Conservation (phyloP, 2,329 filamentous ascomycete genomes). For the Capronia coronata region DNA sequence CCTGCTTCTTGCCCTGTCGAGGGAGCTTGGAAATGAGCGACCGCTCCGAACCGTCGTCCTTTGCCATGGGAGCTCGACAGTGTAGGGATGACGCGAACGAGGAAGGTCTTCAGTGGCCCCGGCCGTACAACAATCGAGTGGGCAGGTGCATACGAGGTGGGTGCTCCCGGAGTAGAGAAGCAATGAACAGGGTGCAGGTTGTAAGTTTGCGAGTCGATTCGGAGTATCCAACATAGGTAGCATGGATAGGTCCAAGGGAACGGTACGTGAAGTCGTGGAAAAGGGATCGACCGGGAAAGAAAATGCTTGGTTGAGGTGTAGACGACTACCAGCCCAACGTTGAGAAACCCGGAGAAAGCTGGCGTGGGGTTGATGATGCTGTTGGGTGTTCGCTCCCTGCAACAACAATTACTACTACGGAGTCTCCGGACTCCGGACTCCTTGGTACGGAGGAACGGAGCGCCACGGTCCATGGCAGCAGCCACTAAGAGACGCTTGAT, state of each 20-base stretch:
- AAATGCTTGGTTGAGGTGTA: not conserved
- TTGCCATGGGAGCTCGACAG: not conserved
- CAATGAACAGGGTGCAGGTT: not conserved
- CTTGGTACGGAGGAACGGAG: no score
- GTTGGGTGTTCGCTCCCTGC: no score
- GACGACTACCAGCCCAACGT: not conserved
- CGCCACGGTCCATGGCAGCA: no score
- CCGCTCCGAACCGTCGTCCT: not conserved
- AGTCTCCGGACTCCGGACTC: no score
- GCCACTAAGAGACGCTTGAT: no score
- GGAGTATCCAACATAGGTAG: no score
- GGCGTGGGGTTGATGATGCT: not conserved
- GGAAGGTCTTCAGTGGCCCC: not conserved
- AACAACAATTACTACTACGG: no score
- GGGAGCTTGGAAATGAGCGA: not conserved
- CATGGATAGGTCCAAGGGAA: not conserved
- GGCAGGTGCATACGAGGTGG: not conserved
- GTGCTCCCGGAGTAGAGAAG: not conserved
- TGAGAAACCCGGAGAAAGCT: not conserved
- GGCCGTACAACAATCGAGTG: not conserved
- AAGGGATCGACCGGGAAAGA: not conserved
- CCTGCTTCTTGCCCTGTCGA: constrained; percentile 29
- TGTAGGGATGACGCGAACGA: not conserved
- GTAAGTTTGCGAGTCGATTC: not conserved
- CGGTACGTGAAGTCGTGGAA: not conserved